Evolutionary conservation across 1,284 basidiomycete species (phyloP), one percentile per base, ranked within the genome.

Genomic region (Meira nashicola): DNA sequence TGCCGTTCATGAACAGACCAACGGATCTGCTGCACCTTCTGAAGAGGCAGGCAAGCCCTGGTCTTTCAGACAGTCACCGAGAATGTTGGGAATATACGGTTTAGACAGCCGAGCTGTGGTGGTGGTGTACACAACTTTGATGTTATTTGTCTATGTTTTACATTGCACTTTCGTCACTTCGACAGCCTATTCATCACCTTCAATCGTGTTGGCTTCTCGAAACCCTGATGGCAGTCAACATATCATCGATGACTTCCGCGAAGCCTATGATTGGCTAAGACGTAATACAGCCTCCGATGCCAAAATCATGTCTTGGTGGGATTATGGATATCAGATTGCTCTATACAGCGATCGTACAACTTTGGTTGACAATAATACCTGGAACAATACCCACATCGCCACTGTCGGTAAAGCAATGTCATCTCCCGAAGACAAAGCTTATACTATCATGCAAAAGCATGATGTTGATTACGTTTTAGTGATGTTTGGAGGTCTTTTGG

Each of bases 231-330:
- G 95, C 19, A 87, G 85, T 59, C 88, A 90, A 76, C 87, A 92
- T 79, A 92, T 98, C 74, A 98, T 99, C 75, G 95, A 99, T 79
- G 95, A 99, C 80, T 99, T 97, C 86, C 85, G 95, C 62, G 95
- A 98, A 82, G 95, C 95, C n/a, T 98, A 99, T 76, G 96, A 98
- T 80, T 99, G 95, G 95, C 81, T 99, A 55, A 84, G 93, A 59
- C 89, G 94, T 80, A 99, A 98, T 82, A 99, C 95, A 1, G 83
- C 87, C 2, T 82, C 90, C 79, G 88, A 91, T 67, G 87, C 92
- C 12, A 93, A 97, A 48, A 87, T 98, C 40, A 94, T 95, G 91
- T 92, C 89, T 67, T 99, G 95, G 95, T 98, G 95, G 95, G 95
- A 99, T 81, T 99, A 98, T 74, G 95, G 95, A 19, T 98, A 98